These are phyloP conservation scores for Aristolochia contorta DNA, from an alignment of 164 flowering plant species.

Conservation along the genomic window DNA sequence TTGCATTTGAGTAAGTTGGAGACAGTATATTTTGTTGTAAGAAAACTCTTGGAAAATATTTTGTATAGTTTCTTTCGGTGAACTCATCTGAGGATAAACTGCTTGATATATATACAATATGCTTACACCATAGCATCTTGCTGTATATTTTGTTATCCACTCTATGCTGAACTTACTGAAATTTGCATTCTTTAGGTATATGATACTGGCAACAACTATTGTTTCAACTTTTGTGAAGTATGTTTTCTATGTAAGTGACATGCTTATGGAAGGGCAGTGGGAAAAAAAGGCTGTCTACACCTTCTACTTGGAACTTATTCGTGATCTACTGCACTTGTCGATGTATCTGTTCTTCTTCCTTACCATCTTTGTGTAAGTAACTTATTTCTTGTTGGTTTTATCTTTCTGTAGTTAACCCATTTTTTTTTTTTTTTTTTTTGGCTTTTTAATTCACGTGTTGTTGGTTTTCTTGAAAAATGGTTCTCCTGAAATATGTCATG, in stretches of 20 bases:
- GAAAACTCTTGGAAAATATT: too few relatives aligned
- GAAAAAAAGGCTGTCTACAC: conserved; percentile 91
- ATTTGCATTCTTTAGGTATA: conserved; percentile 48
- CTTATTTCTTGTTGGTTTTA: not conserved
- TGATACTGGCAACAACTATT: conserved; percentile 93
- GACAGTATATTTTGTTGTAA: not conserved
- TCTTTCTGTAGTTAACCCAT: too few relatives aligned
- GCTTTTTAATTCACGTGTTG: conserved; percentile 30
- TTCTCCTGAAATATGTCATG: too few relatives aligned
- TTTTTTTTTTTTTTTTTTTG: conserved; percentile 53
- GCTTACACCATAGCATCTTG: not conserved
- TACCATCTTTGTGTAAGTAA: conserved; percentile 90
- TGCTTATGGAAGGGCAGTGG: conserved; percentile 99
- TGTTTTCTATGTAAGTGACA: conserved; percentile 81
- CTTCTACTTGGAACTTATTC: conserved; percentile 92
- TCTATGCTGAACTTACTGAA: not conserved
- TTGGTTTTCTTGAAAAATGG: too few relatives aligned
- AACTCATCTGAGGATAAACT: not conserved
- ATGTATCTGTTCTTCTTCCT: conserved; percentile 94
- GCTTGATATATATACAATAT: not conserved
- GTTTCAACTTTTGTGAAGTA: conserved; percentile 85
- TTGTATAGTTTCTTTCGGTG: too few relatives aligned
- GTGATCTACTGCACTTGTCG: conserved; percentile 92
- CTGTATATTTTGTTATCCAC: not conserved
- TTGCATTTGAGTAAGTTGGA: conserved; percentile 85